These are phyloP conservation scores for Chloromonas sp. DNA, from an alignment of 163 green algal species.

Conservation along the genomic window DNA sequence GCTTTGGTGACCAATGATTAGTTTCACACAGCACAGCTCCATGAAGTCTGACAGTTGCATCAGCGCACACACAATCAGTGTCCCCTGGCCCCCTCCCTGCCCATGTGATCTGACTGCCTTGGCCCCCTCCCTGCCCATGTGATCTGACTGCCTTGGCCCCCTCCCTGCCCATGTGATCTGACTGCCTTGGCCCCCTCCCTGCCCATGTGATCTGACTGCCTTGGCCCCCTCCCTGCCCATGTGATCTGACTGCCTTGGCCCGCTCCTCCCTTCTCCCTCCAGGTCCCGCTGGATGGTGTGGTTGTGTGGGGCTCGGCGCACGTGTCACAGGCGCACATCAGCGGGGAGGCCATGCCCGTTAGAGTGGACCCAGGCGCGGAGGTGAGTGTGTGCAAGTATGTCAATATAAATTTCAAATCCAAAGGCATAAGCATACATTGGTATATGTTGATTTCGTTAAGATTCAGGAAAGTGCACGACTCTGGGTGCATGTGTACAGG, in stretches of 20 bases:
- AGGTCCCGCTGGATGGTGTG: conserved; percentile 68
- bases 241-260: neutral
- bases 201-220: neutral
- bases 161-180: neutral
- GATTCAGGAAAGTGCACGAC: too few relatives aligned
- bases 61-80: too few relatives aligned
- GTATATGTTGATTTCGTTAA: too few relatives aligned
- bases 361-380: conserved; percentile 42
- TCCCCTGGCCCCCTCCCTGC: neutral
- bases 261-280: neutral
- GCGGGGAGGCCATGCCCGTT: conserved; percentile 71
- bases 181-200: neutral
- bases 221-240: too few relatives aligned
- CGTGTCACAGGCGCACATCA: conserved; percentile 83
- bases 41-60: too few relatives aligned
- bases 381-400: neutral
- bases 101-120: neutral
- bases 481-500: too few relatives aligned
- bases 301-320: conserved; percentile 50
- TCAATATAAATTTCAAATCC: too few relatives aligned
- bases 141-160: neutral
- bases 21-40: too few relatives aligned
- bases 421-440: too few relatives aligned
- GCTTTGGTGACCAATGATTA: too few relatives aligned
- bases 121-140: neutral